Evolutionary conservation across 148 eudicot species (phyloP).

Genomic region (Diospyros kaki): DNA sequence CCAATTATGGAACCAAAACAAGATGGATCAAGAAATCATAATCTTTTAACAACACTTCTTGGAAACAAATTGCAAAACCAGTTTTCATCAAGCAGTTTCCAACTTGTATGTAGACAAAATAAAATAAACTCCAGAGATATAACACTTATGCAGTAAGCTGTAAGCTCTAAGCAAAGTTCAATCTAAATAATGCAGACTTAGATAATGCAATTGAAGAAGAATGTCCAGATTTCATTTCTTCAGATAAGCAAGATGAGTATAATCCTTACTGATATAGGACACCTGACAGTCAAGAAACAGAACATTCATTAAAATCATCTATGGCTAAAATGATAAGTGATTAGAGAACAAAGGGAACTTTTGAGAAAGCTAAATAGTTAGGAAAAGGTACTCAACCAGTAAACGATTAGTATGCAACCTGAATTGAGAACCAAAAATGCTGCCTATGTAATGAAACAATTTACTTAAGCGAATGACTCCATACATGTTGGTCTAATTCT

Average conservation of each 20-base stretch:
- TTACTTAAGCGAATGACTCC: too few relatives aligned
- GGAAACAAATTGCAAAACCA: neutral
- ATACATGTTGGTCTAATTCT: neutral
- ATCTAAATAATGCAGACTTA: neutral
- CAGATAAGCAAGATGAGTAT: too few relatives aligned
- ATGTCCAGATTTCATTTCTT: neutral
- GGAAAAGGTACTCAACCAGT: neutral
- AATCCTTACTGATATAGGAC: too few relatives aligned
- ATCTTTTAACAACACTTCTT: neutral
- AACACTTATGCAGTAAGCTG: neutral
- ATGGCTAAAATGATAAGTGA: neutral
- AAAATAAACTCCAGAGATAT: neutral
- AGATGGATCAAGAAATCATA: neutral
- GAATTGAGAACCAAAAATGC: slow-evolving; percentile 1
- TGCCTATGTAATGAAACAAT: neutral
- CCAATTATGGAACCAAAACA: neutral
- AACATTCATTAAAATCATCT: neutral
- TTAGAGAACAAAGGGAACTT: neutral
- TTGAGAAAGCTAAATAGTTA: neutral
- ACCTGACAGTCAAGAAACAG: neutral
- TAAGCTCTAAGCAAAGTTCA: neutral
- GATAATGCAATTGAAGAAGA: neutral
- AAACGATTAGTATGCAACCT: neutral
- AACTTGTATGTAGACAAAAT: neutral
- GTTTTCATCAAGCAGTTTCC: neutral